Evolutionary conservation across 1,139 yeast species (phyloP), one percentile per base, ranked within the genome.

Genomic region (Scheffersomyces insectosa): DNA sequence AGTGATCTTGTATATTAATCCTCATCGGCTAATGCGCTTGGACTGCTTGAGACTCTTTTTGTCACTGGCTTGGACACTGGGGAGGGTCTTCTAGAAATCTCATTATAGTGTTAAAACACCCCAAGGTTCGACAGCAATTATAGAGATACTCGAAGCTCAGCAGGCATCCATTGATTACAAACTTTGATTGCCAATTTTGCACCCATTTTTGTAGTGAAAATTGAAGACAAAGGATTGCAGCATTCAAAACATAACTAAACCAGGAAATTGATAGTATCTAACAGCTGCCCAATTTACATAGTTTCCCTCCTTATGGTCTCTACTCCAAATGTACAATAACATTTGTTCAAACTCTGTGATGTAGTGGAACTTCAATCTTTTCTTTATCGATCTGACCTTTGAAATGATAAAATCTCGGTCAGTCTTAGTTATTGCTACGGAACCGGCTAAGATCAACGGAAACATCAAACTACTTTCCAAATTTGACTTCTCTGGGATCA

Each of bases 401-500:
- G 47, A 33, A 12, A 54, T 25, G 20, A 57, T 51, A 33, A 53
- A 55, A 10, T 45, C 49, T 31, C 59, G 37, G 41, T 56, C 61
- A 3, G 38, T 38, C 4, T 37, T 33, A 16, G 49, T 44, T 33
- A 49, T 47, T 4, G 57, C 55, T 13, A 55, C 60, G 11, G 59
- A 52, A 1, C 61, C 62, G 4, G 60, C 61, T 60, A 57, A 55
- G 11, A 56, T 45, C 36, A 57, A 44, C n/a, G 62, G 62, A 44
- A 57, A 57, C 54, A 57, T 42, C 9, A 56, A 41, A 6, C 61
- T 56, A 3, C 59, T 52, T 39, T 56, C 61, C 28, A 56, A 36
- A 7, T 41, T 39, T 10, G 52, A 42, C 25, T 48, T 43, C 11
- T 25, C 32, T n/a, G 41, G 47, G 27, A 56, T 53, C 11, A 45